Evolutionary conservation across 176 grass and related monocot species (phyloP).

Genomic region (Triticum aestivum): IWGSC_CS_RefSeq_v2.1 NC_057810.1:652755343-652755842

Average conservation of each 20-base stretch:
- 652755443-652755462: background rate
- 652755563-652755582: conserved; percentile 80
- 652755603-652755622: conserved; percentile 91
- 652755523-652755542: conserved; percentile 63
- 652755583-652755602: conserved; percentile 86
- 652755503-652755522: background rate
- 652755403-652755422: conserved; percentile 84
- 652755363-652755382: conserved; percentile 91
- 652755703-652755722: background rate
- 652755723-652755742: conserved; percentile 13
- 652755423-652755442: conserved; percentile 60
- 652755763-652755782: conserved; percentile 99
- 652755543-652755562: conserved; percentile 95
- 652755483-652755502: background rate
- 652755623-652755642: conserved; percentile 37
- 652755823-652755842: conserved; percentile 19
- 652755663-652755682: background rate
- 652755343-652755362: conserved; percentile 99
- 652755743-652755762: conserved; percentile 24
- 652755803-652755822: conserved; percentile 16
- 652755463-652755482: conserved; percentile 10
- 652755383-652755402: conserved; percentile 73
- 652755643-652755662: background rate
- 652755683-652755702: conserved; percentile 15
- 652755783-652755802: conserved; percentile 96